Percentiles rank a stretch among this genome's conserved stretches.
phyloP scores from a whole-genome alignment of 345 rosid genomes.

The Hypericum perforatum region DNA sequence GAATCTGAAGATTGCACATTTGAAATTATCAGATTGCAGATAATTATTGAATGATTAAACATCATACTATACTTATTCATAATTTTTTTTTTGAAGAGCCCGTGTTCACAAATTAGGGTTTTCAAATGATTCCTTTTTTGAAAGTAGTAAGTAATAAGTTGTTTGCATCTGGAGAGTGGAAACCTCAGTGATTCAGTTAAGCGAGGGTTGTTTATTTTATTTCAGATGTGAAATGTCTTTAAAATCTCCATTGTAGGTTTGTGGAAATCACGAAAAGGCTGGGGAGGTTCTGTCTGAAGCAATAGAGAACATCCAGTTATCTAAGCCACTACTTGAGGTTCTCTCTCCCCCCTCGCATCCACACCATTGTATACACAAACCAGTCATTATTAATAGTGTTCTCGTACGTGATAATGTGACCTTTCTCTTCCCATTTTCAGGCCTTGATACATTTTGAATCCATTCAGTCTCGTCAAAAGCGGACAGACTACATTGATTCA shows the following conservation, averaged over 20 bases:
- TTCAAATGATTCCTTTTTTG: too few species aligned
- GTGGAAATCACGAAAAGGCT: constrained; percentile 65
- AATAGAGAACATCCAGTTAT: constrained; percentile 63
- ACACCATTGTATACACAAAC: neutral
- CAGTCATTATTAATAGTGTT: neutral
- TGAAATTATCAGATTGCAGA: too few species aligned
- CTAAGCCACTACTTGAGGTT: constrained; percentile 75
- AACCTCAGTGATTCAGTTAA: neutral
- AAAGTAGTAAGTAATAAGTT: too few species aligned
- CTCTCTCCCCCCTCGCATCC: neutral
- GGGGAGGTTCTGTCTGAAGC: constrained; percentile 60
- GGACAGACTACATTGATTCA: constrained; percentile 59
- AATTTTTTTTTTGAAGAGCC: too few species aligned
- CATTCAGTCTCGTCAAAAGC: constrained; percentile 53
- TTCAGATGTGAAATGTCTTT: neutral
- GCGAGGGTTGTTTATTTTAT: neutral
- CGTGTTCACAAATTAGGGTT: too few species aligned
- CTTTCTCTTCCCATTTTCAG: constrained; percentile 23
- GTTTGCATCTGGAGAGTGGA: too few species aligned
- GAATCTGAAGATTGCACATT: too few species aligned
- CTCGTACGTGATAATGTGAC: constrained; percentile 6
- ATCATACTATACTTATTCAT: too few species aligned
- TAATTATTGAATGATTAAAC: too few species aligned
- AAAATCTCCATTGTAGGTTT: constrained; percentile 33
- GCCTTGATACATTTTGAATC: constrained; percentile 68